Base-by-base conservation (phyloP, 441 rosid genomes). In the Populus tomentosa region DNA sequence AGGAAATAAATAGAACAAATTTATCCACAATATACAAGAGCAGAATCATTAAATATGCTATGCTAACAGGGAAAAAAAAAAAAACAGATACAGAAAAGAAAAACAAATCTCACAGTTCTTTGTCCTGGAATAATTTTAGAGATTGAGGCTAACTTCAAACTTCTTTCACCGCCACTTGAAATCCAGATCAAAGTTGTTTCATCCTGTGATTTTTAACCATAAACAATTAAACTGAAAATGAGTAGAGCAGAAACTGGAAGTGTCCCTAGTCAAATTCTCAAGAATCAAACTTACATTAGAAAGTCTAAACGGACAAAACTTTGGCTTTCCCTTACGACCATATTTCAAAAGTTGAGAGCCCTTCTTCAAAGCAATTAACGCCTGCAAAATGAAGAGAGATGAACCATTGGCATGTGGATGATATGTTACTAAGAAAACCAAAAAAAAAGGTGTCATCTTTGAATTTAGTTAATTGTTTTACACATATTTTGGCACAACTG, bases 311-410 rank as follows among this genome's bases (percentile, higher is more conserved):
- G 91, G 92, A 80, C 87, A 95, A 85, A 95, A 91, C 84, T 93
- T 93, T 10, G 98, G 99, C 84, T 93, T 95, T 80, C 97, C 99
- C 85, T 95, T 91, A n/a, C 93, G 95, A 87, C 97, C 98, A 91
- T 93, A 92, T 84, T 94, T 96, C 83, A 92, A 86, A 82, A 96
- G 92, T 71, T 91, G 98, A 83, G 95, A 87, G 70, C 99, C 99
- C 84, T 90, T 94, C 90, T 92, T 94, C 89, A 96, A 83, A 83
- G 95, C 88, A 78, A 86, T 86, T 83, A 94, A 85, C 80, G 92
- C 91, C 99, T 96, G 89, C 85, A 87, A 82, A 82, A 69, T 2
- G 46, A 21, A 32, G 13, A 74, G 35, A 53, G 33, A 67, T 5
- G 7, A 50, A 72, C 13, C 67, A 77, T 7, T 6, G 77, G 8